Evolutionary conservation across 768 basidiomycete species (phyloP), one percentile per base, ranked within the genome.

Genomic region (Mycena rosella): DNA sequence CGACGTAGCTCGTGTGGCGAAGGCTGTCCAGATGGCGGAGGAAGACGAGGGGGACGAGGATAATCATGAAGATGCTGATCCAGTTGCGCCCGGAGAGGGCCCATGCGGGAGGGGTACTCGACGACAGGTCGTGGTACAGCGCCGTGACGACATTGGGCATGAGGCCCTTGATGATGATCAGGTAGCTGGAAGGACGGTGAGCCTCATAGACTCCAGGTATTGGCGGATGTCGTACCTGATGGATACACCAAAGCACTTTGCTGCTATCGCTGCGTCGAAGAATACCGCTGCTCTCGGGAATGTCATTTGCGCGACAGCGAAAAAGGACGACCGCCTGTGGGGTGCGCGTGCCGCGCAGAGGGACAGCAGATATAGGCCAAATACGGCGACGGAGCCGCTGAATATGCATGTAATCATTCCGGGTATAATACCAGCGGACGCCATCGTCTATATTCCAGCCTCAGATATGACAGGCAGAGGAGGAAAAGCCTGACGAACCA

Each of bases 231-330:
- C 86, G 51, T 79, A 95, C 88, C 95, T 96, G 73, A 96, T 91
- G 36, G 94, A 95, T 4, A 99, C 97, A 22, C 97, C 97, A 76
- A 98, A 98, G 78, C 97, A 99, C 77, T 99, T 99, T 77, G 90
- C 91, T 13, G 96, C 96, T 72, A 99, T 96, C 15, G 96, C 97
- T 5, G 90, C 90, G 77, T 98, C 97, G 74, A 99, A 97, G 77
- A 95, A 93, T 42, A 95, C 82, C 0, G 92, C 93, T 0, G 92
- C 94, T 48, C 85, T 88, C 3, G 97, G 97, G 77, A 96, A 98
- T 0, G 97, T 97, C 70, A 99, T 81, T 76, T 92, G 87, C 1
- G 93, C 86, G 22, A 96, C 82, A 17, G 91, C 89, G 71, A 95
- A 95, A 78, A 96, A 97, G 9, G 94, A 95, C 20, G 95, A 83